These are phyloP conservation scores for Mycena rosella DNA, from an alignment of 768 basidiomycete genomes.

Conservation along the genomic window DNA sequence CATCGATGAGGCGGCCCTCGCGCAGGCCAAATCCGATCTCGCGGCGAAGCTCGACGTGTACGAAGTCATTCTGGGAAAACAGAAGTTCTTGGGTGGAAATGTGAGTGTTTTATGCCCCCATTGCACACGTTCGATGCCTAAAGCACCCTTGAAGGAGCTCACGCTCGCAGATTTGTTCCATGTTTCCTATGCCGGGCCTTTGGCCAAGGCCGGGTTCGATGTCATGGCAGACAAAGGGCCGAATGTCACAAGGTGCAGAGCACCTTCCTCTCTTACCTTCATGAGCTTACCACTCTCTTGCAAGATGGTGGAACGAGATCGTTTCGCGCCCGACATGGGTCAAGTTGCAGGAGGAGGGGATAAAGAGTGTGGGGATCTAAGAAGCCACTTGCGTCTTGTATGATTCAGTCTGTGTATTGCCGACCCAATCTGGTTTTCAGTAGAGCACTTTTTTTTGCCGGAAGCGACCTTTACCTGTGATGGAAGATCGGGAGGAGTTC, in stretches of 20 bases:
- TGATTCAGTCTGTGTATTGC: too few species aligned
- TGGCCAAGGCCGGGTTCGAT: background rate
- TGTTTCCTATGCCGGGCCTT: background rate
- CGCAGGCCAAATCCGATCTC: background rate
- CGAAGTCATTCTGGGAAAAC: background rate
- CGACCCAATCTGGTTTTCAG: too few species aligned
- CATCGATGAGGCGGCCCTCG: background rate
- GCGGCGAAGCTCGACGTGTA: background rate
- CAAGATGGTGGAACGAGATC: background rate
- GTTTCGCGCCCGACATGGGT: background rate
- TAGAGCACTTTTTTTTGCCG: too few species aligned
- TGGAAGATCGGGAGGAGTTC: too few species aligned
- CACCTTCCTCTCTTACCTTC: background rate
- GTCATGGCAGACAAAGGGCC: background rate
- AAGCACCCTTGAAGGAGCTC: background rate
- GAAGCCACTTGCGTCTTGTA: too few species aligned
- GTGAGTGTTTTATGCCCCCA: background rate
- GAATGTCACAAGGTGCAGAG: background rate
- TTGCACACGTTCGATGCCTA: background rate
- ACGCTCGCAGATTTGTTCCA: background rate
- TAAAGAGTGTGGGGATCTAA: background rate
- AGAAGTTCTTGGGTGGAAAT: background rate
- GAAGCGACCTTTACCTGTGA: too few species aligned
- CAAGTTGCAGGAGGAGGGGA: background rate
- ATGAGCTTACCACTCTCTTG: background rate